Percentiles rank a stretch among this genome's conserved stretches.
phyloP scores from a whole-genome alignment of 495 filamentous ascomycete species.

The Penicillium roqueforti region DNA sequence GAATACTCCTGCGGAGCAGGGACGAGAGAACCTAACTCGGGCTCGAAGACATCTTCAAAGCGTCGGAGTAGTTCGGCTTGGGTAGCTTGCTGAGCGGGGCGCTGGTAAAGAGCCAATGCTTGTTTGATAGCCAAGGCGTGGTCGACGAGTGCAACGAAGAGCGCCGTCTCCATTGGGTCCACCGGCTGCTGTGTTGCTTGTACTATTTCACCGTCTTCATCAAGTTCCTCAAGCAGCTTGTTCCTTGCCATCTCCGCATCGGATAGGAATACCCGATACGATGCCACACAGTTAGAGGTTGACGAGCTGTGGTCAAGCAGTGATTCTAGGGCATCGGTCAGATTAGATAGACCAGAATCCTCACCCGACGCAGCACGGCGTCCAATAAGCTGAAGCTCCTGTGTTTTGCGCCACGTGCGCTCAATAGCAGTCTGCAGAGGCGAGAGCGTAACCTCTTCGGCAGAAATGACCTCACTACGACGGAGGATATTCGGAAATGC shows the following conservation, averaged over 20 bases:
- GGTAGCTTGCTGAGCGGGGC: constrained; percentile 56
- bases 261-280: constrained; percentile 70
- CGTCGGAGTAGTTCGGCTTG: constrained; percentile 50
- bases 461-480: constrained; percentile 74
- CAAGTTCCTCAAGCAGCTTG: constrained; percentile 42
- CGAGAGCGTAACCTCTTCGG: constrained; percentile 60
- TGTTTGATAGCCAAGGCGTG: constrained; percentile 84
- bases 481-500: constrained; percentile 88
- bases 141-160: constrained; percentile 81
- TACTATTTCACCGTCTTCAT: constrained; percentile 45
- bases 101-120: constrained; percentile 64
- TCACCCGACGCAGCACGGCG: constrained; percentile 72
- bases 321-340: constrained; percentile 69
- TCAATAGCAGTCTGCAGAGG: constrained; percentile 87
- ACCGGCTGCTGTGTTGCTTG: constrained; percentile 42
- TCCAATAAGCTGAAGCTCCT: constrained; percentile 73
- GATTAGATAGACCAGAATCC: constrained; percentile 54
- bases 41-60: constrained; percentile 48
- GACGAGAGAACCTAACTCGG: constrained; percentile 35
- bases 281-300: constrained; percentile 63
- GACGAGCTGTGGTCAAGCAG: constrained; percentile 62
- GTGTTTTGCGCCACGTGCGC: constrained; percentile 84
- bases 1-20: constrained; percentile 23
- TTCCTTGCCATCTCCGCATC: constrained; percentile 41
- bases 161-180: constrained; percentile 72